Base-by-base conservation (phyloP, 2,329 filamentous ascomycete species). In the Aureobasidium sp. region DNA sequence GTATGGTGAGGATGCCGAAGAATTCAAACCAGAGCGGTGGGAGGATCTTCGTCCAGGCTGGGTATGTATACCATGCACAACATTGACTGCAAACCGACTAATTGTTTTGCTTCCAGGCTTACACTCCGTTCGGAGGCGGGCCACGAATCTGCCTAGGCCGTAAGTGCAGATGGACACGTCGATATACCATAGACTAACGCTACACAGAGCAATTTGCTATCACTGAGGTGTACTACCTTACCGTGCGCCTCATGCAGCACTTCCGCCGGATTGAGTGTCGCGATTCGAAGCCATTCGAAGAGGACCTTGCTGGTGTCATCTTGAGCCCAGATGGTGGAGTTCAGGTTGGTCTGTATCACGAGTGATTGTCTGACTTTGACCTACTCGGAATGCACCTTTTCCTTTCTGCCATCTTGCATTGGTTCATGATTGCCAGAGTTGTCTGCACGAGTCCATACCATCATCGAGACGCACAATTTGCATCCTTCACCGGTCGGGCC, bases 1-100 rank as follows among this genome's bases (percentile, higher is more conserved):
- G 57, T 77, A 68, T 66, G 75, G 75, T 27, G 65, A 69, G 0
- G 74, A 77, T 51, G 78, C 77, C 0, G 71, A 76, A 0, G 68
- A 71, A 25, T 76, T 74, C 67, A 64, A 66, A 36, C 71, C 73
- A 5, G 74, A 76, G 51, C 67, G 75, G 7, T 77, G 74, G 65
- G 63, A 65, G 5, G 25, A 52, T 25, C 37, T 55, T 9, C 62
- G 58, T 22, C 51, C 44, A 14, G 52, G 60, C 9, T 62, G 60
- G 60, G 59, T 61, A 51, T 7, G 44, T 17, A 20, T 37, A 9
- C 3, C 25, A n/a, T 45, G 27, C 14, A 27, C 22, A 31, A 37
- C 5, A 22, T 47, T 12, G 3, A 11, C 7, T 15, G 4, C 3
- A 36, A n/a, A 7, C 22, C 39, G 11, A 22, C 49, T 51, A 11